Evolutionary conservation across 163 green algal species (phyloP), one percentile per base, ranked within the genome.

Genomic region (Chloromonas sp.): DNA sequence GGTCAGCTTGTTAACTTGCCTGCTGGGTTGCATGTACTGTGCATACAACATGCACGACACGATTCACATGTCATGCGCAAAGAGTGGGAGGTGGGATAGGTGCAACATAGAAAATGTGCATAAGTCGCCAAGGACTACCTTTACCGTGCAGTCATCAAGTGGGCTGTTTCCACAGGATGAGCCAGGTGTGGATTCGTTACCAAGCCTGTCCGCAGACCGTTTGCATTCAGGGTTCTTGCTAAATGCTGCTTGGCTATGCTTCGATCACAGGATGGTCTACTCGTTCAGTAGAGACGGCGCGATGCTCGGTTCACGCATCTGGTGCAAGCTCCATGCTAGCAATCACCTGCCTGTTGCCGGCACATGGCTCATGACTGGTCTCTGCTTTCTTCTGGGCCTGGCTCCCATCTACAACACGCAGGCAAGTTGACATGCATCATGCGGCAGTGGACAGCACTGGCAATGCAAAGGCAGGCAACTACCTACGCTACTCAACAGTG

Each of bases 271-370:
- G 58, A 91, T 91, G 89, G 61, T 88, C 60, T 93, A 84, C 58
- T 86, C 89, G 5, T 92, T 93, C 83, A 85, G 71, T 0, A 85
- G 90, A 0, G 90, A 93, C 83, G 84, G 86, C 2, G 90, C 87
- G 76, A 82, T 93, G 81, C 90, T 88, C 0, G 86, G 86, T 70
- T 82, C 70, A 3, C 78, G 79, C 3, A 14, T 86, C 2, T 92
- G 86, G 87, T 82, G 83, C 71, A n/a, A 14, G 14, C 71, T 91
- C 81, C 81, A 79, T 60, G 77, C 11, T 11, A 14, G 57, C 14
- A 90, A 81, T 0, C 61, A 83, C 36, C 88, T 84, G 58, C 90
- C 86, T 14, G 62, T 90, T 11, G 76, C 78, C 3, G 84, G 91
- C 84, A 61, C 71, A 57, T 84, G 58, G 81, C 58, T 70, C 59